These are phyloP conservation scores for Nitzschia palea DNA, from an alignment of 108 stramenopile species.

Conservation along the genomic window DNA sequence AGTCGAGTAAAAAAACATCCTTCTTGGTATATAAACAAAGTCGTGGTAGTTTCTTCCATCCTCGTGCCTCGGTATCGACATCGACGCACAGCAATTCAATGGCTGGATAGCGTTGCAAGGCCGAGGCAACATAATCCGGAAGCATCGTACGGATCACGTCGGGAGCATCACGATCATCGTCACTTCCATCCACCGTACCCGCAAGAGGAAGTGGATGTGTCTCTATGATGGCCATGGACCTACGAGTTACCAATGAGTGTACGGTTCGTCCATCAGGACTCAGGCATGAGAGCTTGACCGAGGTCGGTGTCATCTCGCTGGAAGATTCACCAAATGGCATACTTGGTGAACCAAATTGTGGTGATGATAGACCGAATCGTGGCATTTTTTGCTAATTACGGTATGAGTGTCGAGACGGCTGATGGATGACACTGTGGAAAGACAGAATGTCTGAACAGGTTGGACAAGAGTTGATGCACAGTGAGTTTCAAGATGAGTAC, in stretches of 20 bases:
- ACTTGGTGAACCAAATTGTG: neutral
- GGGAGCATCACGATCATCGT: slow-evolving; percentile 2
- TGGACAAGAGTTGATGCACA: neutral
- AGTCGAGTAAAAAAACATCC: slow-evolving; percentile 61
- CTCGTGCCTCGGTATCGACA: slow-evolving; percentile 17
- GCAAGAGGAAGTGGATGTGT: slow-evolving; percentile 57
- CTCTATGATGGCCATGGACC: slow-evolving; percentile 37
- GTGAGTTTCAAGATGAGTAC: neutral
- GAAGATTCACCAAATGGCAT: slow-evolving; percentile 14
- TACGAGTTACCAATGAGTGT: slow-evolving; percentile 42
- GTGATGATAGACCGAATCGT: neutral
- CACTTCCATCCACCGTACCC: slow-evolving; percentile 21
- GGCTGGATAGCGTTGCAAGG: slow-evolving; percentile 54
- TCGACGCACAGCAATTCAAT: slow-evolving; percentile 67
- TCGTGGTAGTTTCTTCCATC: slow-evolving; percentile 32
- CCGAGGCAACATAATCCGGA: slow-evolving; percentile 32
- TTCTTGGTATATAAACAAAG: slow-evolving; percentile 70
- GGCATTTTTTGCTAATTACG: too few species aligned
- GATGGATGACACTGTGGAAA: neutral
- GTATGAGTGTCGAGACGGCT: too few species aligned
- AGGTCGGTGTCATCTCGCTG: slow-evolving; percentile 6
- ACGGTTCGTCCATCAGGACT: slow-evolving; percentile 64
- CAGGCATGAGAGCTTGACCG: slow-evolving; percentile 49
- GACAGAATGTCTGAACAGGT: neutral
- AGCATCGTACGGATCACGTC: slow-evolving; percentile 32